Evolutionary conservation across 108 stramenopile species (phyloP).

Genomic region (Pinguiococcus pyrenoidosus): DNA sequence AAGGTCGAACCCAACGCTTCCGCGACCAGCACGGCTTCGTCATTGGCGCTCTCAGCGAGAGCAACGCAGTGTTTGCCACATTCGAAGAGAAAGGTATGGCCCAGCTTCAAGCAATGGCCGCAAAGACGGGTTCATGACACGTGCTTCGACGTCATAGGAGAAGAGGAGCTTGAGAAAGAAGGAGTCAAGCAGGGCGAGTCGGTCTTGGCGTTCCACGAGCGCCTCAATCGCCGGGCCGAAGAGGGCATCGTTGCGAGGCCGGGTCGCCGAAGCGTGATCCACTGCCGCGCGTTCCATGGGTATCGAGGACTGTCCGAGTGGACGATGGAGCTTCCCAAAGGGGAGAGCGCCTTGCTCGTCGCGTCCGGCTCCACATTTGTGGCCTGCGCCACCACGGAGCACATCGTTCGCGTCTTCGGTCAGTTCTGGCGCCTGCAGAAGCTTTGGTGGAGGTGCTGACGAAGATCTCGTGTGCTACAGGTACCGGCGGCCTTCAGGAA

Average conservation of each 20-base stretch:
- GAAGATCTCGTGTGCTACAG: too few relatives aligned
- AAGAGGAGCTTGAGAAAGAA: slow-evolving; percentile 1
- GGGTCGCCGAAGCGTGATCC: too few relatives aligned
- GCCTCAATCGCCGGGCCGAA: too few relatives aligned
- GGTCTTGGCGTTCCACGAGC: too few relatives aligned
- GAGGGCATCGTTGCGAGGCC: too few relatives aligned
- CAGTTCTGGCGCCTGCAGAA: too few relatives aligned
- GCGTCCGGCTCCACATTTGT: slow-evolving; percentile 10
- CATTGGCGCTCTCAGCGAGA: slow-evolving; percentile 2
- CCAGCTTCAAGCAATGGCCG: neutral
- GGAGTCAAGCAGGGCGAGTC: too few relatives aligned
- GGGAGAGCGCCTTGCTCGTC: slow-evolving; percentile 9
- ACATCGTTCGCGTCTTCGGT: slow-evolving; percentile 14
- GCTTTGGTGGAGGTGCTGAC: too few relatives aligned
- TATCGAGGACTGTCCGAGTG: neutral
- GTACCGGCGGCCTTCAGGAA: slow-evolving; percentile 25
- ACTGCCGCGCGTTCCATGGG: neutral
- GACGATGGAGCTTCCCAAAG: slow-evolving; percentile 13
- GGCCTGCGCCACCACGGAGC: slow-evolving; percentile 12
- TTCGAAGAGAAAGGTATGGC: neutral
- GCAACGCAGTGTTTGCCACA: slow-evolving; percentile 9
- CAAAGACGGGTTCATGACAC: slow-evolving; percentile 6
- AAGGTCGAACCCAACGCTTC: slow-evolving; percentile 12
- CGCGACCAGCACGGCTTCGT: slow-evolving; percentile 12
- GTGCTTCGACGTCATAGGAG: slow-evolving; percentile 8